Percentiles rank a stretch among this genome's conserved stretches.
phyloP scores from a whole-genome alignment of 2,329 filamentous ascomycete species.

The Calonectria pauciramosa region DNA sequence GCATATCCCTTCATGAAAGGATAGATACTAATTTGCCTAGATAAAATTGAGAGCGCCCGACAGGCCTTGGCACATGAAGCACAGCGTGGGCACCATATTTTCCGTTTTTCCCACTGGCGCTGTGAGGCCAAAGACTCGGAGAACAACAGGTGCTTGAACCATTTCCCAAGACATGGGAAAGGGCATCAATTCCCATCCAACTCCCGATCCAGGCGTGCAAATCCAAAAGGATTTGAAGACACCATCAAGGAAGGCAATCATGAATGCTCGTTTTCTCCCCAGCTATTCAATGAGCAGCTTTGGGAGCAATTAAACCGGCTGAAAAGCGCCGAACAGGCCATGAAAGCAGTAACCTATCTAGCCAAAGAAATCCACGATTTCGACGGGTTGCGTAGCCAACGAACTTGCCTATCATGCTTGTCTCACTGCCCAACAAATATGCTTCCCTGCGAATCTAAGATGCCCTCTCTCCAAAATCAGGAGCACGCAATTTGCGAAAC shows the following conservation, averaged over 20 bases:
- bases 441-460: constrained; percentile 18
- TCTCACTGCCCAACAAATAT: constrained; percentile 27
- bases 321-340: neutral
- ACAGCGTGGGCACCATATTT: neutral
- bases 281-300: neutral
- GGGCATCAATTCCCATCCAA: neutral
- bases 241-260: neutral
- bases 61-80: neutral
- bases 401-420: constrained; percentile 25
- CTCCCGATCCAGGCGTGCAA: neutral
- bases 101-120: neutral
- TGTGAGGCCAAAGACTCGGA: neutral
- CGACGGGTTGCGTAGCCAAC: constrained; percentile 12
- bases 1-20: neutral
- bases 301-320: neutral
- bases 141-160: neutral
- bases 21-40: neutral
- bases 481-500: constrained; percentile 27
- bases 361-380: neutral
- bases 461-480: neutral
- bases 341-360: too few species aligned
- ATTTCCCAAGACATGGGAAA: neutral
- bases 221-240: neutral
- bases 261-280: neutral
- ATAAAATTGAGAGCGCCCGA: neutral